Percentiles rank a stretch among this genome's conserved stretches.
Evolutionary conservation across 2,329 filamentous ascomycete genomes (phyloP).

Genomic region (Talaromyces sp.): DNA sequence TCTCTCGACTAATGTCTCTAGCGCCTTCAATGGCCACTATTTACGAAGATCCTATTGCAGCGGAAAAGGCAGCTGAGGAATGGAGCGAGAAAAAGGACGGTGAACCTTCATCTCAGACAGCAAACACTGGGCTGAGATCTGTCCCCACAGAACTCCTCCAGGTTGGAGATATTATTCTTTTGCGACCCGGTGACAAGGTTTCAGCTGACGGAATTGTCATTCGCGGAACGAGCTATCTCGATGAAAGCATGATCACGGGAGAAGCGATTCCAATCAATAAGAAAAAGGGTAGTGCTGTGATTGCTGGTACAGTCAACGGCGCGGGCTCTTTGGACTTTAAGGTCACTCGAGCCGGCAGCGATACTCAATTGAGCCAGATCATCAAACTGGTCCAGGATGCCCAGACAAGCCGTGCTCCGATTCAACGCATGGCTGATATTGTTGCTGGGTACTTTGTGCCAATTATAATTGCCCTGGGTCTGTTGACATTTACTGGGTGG

Average conservation of each 20-base stretch:
- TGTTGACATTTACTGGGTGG: constrained; percentile 83
- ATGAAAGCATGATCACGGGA: constrained; percentile 98
- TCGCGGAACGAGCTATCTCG: constrained; percentile 84
- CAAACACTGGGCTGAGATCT: constrained; percentile 66
- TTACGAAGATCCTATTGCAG: constrained; percentile 88
- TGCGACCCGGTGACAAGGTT: constrained; percentile 93
- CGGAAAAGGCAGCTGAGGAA: constrained; percentile 77
- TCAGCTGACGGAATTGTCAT: constrained; percentile 86
- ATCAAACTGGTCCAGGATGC: constrained; percentile 97
- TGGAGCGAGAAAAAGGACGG: constrained; percentile 46
- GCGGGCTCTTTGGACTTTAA: constrained; percentile 86
- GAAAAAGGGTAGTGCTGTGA: constrained; percentile 68
- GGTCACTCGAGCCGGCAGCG: constrained; percentile 84
- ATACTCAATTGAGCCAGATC: constrained; percentile 96
- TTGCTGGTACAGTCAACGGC: constrained; percentile 93
- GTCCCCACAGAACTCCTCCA: constrained; percentile 93
- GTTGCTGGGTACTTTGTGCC: constrained; percentile 94
- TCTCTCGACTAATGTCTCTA: constrained; percentile 90
- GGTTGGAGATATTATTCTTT: constrained; percentile 85
- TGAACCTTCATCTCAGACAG: constrained; percentile 10
- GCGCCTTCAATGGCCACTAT: constrained; percentile 96
- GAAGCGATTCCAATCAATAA: constrained; percentile 95
- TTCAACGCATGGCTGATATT: constrained; percentile 84
- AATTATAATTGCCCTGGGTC: constrained; percentile 74
- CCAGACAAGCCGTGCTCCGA: constrained; percentile 88